A percentile compares a stretch with the other conserved stretches of the same genome.
Evolutionary conservation across 129 eudicot genomes (phyloP).

Genomic region (Heracleum sosnowskyi): DNA sequence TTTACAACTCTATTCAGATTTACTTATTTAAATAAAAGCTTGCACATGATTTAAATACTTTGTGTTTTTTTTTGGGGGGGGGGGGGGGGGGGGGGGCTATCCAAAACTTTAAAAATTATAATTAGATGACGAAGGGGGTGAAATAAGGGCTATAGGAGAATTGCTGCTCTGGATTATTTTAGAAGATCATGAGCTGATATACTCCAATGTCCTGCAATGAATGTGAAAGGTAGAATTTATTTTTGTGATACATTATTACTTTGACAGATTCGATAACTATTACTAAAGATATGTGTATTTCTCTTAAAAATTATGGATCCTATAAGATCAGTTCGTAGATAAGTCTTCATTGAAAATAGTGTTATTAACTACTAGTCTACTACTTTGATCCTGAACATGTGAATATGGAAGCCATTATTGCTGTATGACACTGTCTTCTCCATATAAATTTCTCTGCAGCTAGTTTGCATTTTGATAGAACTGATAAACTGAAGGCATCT

Average conservation of each 20-base stretch:
- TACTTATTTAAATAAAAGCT: not conserved
- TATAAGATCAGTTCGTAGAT: not conserved
- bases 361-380: not conserved
- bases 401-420: not conserved
- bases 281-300: too few relatives aligned
- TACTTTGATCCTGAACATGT: not conserved
- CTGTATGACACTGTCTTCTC: not conserved
- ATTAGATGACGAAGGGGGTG: not conserved
- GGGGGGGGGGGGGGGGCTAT: not conserved
- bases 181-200: not conserved
- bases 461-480: not conserved
- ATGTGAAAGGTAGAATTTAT: not conserved
- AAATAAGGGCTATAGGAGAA: not conserved
- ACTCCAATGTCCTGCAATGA: not conserved
- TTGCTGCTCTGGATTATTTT: not conserved
- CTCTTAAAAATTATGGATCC: not conserved
- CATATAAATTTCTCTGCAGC: not conserved
- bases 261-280: not conserved
- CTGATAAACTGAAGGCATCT: not conserved
- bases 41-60: not conserved
- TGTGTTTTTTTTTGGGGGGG: not conserved
- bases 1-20: not conserved
- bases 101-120: not conserved
- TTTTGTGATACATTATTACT: too few relatives aligned
- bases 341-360: not conserved